phyloP scores from a whole-genome alignment of 106 monocot genomes.

The Gastrodia elata region DNA sequence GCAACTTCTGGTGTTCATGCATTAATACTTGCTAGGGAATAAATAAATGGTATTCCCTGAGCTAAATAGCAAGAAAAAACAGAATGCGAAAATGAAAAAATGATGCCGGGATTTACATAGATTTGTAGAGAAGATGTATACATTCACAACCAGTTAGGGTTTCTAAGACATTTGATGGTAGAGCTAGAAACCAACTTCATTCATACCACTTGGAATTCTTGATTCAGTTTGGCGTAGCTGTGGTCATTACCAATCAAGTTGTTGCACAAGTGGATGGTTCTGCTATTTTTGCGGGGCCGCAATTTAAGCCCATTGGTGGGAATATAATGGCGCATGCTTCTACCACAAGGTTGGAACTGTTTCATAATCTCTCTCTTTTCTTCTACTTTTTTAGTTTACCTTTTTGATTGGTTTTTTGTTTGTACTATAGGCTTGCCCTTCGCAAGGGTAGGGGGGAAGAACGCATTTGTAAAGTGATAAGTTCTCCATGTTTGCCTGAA shows the following conservation, averaged over 20 bases:
- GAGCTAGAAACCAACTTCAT: too few relatives aligned
- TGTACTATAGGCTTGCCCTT: slow-evolving; percentile 23
- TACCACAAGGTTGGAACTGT: slow-evolving; percentile 62
- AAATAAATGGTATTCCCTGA: too few relatives aligned
- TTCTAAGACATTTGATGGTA: too few relatives aligned
- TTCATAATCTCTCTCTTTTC: background rate
- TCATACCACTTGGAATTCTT: slow-evolving; percentile 3
- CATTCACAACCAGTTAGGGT: too few relatives aligned
- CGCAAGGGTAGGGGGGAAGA: slow-evolving; percentile 28
- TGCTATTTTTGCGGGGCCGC: slow-evolving; percentile 89
- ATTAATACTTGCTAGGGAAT: too few relatives aligned
- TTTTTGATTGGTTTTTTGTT: background rate
- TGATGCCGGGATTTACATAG: too few relatives aligned
- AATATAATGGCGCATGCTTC: slow-evolving; percentile 98
- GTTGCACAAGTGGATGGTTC: slow-evolving; percentile 97
- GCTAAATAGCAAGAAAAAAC: too few relatives aligned
- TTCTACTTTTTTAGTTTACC: background rate
- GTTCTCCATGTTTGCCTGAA: slow-evolving; percentile 27
- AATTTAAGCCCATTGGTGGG: slow-evolving; percentile 91
- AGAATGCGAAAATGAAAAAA: too few relatives aligned
- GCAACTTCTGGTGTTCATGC: background rate
- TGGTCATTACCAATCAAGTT: slow-evolving; percentile 93
- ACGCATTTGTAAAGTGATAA: slow-evolving; percentile 30
- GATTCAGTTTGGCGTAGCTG: slow-evolving; percentile 86
- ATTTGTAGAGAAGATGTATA: too few relatives aligned